These are phyloP conservation scores for Aspergillus brasiliensis DNA, from an alignment of 2,329 filamentous ascomycete genomes.

Conservation along the genomic window DNA sequence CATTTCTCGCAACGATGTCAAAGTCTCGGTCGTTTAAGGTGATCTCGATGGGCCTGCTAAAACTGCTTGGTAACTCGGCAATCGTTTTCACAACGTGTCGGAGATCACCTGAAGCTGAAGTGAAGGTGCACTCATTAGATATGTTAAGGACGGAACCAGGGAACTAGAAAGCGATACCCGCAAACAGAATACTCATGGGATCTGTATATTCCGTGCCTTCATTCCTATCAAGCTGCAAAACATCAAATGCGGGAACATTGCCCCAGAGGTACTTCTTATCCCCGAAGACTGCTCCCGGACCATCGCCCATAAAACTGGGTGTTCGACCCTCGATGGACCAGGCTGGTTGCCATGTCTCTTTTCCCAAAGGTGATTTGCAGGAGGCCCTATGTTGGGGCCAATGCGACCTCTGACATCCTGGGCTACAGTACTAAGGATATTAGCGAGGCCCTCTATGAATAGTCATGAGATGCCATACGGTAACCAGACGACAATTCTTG, in stretches of 20 bases:
- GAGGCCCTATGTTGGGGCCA: conserved; percentile 8
- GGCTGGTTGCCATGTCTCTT: conserved; percentile 5
- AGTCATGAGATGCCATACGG: no score
- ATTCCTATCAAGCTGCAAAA: conserved; percentile 37
- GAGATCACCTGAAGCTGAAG: conserved; percentile 49
- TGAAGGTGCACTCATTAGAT: not conserved
- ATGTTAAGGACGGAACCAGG: not conserved
- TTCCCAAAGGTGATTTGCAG: not conserved
- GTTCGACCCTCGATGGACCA: conserved; percentile 2
- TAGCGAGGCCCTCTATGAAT: no score
- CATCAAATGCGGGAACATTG: conserved; percentile 45
- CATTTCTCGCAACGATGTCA: conserved; percentile 43
- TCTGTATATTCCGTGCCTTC: conserved; percentile 27
- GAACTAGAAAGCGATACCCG: conserved; percentile 27
- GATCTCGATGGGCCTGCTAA: conserved; percentile 25
- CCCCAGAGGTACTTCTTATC: conserved; percentile 43
- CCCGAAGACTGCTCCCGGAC: conserved; percentile 9
- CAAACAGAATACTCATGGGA: conserved; percentile 38
- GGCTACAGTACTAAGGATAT: conserved; percentile 15
- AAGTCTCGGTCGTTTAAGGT: conserved; percentile 48
- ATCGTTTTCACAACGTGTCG: conserved; percentile 49
- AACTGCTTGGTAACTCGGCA: conserved; percentile 33
- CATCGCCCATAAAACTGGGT: not conserved
- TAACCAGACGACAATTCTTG: no score
- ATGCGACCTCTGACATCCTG: conserved; percentile 7